phyloP scores from a whole-genome alignment of 805 yeast species.

The Kodamaea restingae region DNA sequence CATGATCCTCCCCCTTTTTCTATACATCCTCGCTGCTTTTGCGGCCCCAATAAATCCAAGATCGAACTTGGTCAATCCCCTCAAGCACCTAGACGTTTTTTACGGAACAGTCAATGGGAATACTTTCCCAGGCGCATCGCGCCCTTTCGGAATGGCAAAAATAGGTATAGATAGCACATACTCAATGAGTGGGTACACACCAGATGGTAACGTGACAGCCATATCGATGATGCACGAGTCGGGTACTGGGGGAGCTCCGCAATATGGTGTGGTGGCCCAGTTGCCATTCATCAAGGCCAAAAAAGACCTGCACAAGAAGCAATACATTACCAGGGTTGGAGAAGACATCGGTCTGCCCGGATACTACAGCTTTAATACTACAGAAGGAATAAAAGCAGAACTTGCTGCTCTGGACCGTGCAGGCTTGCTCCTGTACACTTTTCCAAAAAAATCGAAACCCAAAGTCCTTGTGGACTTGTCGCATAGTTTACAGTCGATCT shows the following conservation, averaged over 20 bases:
- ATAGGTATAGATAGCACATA: slow-evolving; percentile 29
- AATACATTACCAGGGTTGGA: slow-evolving; percentile 9
- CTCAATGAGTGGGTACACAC: slow-evolving; percentile 32
- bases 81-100: slow-evolving; percentile 26
- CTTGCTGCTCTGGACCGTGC: slow-evolving; percentile 25
- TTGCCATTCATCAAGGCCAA: slow-evolving; percentile 16
- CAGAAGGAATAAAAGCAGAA: slow-evolving; percentile 20
- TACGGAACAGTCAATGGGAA: slow-evolving; percentile 34
- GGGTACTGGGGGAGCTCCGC: slow-evolving; percentile 40
- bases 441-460: slow-evolving; percentile 11
- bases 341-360: slow-evolving; percentile 24
- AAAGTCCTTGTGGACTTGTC: slow-evolving; percentile 25
- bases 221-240: slow-evolving; percentile 37
- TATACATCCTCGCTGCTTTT: neutral
- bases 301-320: neutral
- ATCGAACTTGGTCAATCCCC: slow-evolving; percentile 3
- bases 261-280: slow-evolving; percentile 32
- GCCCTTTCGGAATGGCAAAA: slow-evolving; percentile 38
- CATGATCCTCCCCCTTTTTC: neutral
- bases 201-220: slow-evolving; percentile 27
- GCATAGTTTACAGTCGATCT: slow-evolving; percentile 24
- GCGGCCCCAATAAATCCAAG: slow-evolving; percentile 1
- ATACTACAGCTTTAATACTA: slow-evolving; percentile 19
- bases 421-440: slow-evolving; percentile 23
- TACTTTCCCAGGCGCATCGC: slow-evolving; percentile 32